phyloP scores from a whole-genome alignment of 202 grass and related monocot genomes.

The Carex sylvatica region DNA sequence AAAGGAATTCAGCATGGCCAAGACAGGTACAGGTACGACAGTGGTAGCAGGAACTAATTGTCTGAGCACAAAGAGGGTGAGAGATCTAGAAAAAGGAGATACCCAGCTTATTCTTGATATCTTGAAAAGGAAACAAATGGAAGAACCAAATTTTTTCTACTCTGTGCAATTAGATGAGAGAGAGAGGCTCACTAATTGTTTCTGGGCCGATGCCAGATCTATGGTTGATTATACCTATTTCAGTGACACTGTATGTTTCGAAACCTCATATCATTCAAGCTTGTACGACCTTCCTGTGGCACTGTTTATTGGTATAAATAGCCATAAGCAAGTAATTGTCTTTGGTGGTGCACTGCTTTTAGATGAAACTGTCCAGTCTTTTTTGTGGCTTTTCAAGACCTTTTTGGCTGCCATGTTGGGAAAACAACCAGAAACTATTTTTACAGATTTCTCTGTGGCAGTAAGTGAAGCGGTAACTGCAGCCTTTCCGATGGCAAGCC shows the following conservation, averaged over 20 bases:
- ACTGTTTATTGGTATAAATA: constrained; percentile 51
- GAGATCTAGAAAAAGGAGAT: constrained; percentile 43
- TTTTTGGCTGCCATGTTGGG: constrained; percentile 45
- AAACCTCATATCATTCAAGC: constrained; percentile 36
- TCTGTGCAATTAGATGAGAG: constrained; percentile 42
- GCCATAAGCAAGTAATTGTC: constrained; percentile 49
- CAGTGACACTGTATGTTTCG: constrained; percentile 49
- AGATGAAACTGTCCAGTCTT: constrained; percentile 30
- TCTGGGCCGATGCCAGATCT: constrained; percentile 39
- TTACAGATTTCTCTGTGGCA: constrained; percentile 34
- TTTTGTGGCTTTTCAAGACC: constrained; percentile 45
- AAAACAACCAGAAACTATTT: constrained; percentile 45
- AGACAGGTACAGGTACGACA: background rate
- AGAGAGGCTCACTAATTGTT: constrained; percentile 40
- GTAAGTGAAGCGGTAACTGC: constrained; percentile 31
- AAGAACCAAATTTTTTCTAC: constrained; percentile 48
- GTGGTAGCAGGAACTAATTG: constrained; percentile 14
- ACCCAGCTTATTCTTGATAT: constrained; percentile 41
- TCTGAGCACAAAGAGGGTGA: constrained; percentile 32
- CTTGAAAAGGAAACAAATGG: constrained; percentile 41
- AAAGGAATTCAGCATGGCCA: constrained; percentile 11
- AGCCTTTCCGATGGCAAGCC: constrained; percentile 21
- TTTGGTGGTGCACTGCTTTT: constrained; percentile 52
- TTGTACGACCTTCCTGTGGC: constrained; percentile 41
- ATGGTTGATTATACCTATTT: constrained; percentile 39